phyloP scores from a whole-genome alignment of 176 grass and related monocot genomes.

The Hordeum vulgare region DNA sequence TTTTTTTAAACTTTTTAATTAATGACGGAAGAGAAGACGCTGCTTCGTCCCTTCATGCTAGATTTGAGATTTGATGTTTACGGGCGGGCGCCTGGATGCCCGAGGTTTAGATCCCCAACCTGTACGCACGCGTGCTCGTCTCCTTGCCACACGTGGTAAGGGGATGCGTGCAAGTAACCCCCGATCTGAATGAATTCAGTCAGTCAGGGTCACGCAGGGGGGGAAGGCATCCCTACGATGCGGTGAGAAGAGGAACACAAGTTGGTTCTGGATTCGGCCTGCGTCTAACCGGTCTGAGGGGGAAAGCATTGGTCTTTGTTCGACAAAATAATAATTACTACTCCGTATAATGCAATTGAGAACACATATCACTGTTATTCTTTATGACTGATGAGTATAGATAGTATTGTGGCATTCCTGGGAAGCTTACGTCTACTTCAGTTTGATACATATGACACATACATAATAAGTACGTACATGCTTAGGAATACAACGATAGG shows the following conservation, averaged over 20 bases:
- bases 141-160: not conserved
- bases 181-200: not conserved
- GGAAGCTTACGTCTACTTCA: not conserved
- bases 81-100: not conserved
- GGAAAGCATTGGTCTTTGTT: not conserved
- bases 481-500: not conserved
- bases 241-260: too few relatives aligned
- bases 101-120: not conserved
- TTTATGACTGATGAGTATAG: not conserved
- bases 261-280: not conserved
- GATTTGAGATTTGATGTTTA: not conserved
- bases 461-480: too few relatives aligned
- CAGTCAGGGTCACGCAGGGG: not conserved
- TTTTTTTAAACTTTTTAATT: too few relatives aligned
- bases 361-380: not conserved
- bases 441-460: not conserved
- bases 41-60: not conserved
- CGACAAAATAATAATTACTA: too few relatives aligned
- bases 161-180: not conserved
- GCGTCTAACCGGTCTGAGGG: too few relatives aligned
- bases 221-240: not conserved
- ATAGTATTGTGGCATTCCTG: not conserved
- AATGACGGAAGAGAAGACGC: not conserved
- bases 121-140: not conserved
- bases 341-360: not conserved